These are phyloP conservation scores for Amesomyces nigricolor DNA, from an alignment of 2,329 filamentous ascomycete species.

Conservation along the genomic window DNA sequence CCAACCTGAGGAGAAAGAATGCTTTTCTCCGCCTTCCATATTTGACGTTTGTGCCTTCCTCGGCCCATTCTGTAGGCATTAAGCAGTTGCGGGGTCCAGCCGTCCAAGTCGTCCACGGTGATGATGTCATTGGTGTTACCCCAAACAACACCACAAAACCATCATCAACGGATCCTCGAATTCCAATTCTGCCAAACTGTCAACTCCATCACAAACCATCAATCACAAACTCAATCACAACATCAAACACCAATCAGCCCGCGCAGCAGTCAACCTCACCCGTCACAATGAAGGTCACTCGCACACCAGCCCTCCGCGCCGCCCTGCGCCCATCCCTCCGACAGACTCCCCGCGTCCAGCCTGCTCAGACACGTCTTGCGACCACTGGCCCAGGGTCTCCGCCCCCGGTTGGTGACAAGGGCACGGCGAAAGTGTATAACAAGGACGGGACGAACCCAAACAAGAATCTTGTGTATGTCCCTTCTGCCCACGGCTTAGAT, in stretches of 20 bases:
- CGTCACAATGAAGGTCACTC: constrained; percentile 8
- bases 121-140: too few relatives aligned
- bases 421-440: constrained; percentile 17
- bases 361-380: neutral
- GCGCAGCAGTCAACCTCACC: neutral
- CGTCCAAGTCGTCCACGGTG: too few relatives aligned
- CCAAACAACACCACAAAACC: too few relatives aligned
- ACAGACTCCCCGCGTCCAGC: neutral
- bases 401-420: constrained; percentile 13
- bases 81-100: too few relatives aligned
- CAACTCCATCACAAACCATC: neutral
- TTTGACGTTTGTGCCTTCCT: too few relatives aligned
- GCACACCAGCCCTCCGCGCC: neutral
- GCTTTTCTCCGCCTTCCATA: too few relatives aligned
- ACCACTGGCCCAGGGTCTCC: constrained; percentile 3
- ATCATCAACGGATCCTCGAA: too few relatives aligned
- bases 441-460: constrained; percentile 22
- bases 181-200: neutral
- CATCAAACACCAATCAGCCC: too few relatives aligned
- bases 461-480: constrained; percentile 20
- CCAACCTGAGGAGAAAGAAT: too few relatives aligned
- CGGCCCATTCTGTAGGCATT: too few relatives aligned
- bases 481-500: neutral
- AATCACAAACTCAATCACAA: neutral
- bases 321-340: constrained; percentile 4